A percentile compares a stretch with the other conserved stretches of the same genome.
These are phyloP conservation scores for Torrubiella hemipterigena DNA, from an alignment of 2,329 filamentous ascomycete genomes.

Conservation along the genomic window DNA sequence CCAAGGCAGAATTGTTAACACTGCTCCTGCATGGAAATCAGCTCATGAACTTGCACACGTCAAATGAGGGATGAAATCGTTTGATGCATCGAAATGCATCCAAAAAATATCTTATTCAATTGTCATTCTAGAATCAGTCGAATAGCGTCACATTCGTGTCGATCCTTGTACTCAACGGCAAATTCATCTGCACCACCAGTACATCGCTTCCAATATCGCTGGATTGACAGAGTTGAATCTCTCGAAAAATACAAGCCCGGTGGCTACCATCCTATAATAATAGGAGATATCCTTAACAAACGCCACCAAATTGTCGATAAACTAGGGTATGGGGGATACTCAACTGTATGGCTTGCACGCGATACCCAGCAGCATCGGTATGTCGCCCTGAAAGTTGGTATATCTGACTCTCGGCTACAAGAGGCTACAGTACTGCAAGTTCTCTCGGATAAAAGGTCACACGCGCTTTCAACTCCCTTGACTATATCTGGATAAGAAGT, in stretches of 20 bases:
- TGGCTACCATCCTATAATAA: slow-evolving; percentile 3
- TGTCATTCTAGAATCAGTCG: no score
- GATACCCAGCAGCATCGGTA: slow-evolving; percentile 12
- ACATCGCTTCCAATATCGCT: slow-evolving; percentile 2
- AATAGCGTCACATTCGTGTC: no score
- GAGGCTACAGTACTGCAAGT: slow-evolving; percentile 1
- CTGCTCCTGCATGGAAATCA: no score
- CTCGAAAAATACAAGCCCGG: slow-evolving; percentile 2
- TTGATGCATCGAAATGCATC: no score
- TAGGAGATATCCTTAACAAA: slow-evolving; percentile 4
- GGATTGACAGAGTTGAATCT: slow-evolving; percentile 4
- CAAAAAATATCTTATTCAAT: no score
- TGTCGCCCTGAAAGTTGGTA: slow-evolving; percentile 7
- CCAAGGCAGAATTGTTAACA: no score
- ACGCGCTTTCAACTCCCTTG: neutral
- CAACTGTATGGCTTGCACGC: slow-evolving; percentile 27
- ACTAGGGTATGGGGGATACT: slow-evolving; percentile 23
- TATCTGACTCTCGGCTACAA: neutral
- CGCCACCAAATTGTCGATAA: slow-evolving; percentile 25
- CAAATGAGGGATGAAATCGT: no score
- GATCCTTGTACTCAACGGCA: no score
- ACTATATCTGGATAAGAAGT: neutral
- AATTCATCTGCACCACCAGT: no score
- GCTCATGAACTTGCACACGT: no score
- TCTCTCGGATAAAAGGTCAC: neutral